A percentile compares a stretch with the other conserved stretches of the same genome.
phyloP scores from a whole-genome alignment of 2,329 filamentous ascomycete genomes.

The Fusarium sp. region DNA sequence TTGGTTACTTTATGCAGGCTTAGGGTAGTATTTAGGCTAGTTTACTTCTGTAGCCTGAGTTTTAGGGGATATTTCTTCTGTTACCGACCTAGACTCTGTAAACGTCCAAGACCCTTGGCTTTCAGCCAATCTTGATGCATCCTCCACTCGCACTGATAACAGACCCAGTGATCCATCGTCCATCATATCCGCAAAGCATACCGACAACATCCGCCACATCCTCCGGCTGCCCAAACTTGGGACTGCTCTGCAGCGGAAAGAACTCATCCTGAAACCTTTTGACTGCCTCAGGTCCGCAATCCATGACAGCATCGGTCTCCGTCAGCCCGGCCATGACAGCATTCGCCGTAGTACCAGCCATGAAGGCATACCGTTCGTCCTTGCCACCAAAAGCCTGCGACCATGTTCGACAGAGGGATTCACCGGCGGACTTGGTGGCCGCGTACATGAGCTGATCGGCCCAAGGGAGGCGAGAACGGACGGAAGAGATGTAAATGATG shows the following conservation, averaged over 20 bases:
- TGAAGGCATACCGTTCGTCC: slow-evolving; percentile 50
- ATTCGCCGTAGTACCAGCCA: slow-evolving; percentile 53
- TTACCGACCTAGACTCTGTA: no score
- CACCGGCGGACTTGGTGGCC: slow-evolving; percentile 51
- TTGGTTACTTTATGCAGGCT: no score
- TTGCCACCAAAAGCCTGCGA: slow-evolving; percentile 52
- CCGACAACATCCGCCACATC: slow-evolving; percentile 53
- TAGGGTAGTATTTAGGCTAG: no score
- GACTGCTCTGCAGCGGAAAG: slow-evolving; percentile 50
- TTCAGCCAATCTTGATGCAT: slow-evolving; percentile 50
- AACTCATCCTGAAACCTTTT: slow-evolving; percentile 50
- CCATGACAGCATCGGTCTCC: slow-evolving; percentile 50
- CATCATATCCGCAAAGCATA: slow-evolving; percentile 49
- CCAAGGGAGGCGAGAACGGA: slow-evolving; percentile 51
- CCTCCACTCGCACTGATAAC: slow-evolving; percentile 53
- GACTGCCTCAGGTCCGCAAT: slow-evolving; percentile 49
- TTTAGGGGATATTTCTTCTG: no score
- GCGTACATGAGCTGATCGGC: slow-evolving; percentile 51
- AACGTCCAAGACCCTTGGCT: no score
- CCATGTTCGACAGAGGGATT: slow-evolving; percentile 53
- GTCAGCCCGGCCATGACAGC: slow-evolving; percentile 50
- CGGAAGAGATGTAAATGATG: slow-evolving; percentile 52
- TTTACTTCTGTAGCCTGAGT: no score
- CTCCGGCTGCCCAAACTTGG: slow-evolving; percentile 50
- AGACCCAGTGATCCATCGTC: slow-evolving; percentile 52